Base-by-base conservation (phyloP, 257 asterid species). In the Catharanthus roseus region DNA sequence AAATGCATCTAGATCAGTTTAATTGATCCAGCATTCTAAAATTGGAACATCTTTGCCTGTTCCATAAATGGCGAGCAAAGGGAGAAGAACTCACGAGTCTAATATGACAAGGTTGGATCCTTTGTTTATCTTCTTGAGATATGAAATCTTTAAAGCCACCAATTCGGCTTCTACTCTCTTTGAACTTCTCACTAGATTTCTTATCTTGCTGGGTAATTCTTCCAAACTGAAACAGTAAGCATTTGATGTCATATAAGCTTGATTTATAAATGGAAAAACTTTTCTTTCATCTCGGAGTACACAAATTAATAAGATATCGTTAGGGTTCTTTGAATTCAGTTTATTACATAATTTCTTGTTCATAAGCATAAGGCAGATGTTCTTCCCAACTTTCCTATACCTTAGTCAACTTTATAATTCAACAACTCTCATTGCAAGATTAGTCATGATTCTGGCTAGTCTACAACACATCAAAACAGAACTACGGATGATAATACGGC, bases 151-250 rank as follows among this genome's bases (percentile, higher is more conserved):
- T 75, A 88, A 64, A 65, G 97, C 99, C 79, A 86, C 92, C 70
- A 95, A 62, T 77, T 95, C 96, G 66, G 96, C 96, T 87, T 88
- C 97, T 39, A 91, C 95, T 73, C 80, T 88, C 90, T 91, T 95
- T 72, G 77, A 83, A 76, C 53, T 91, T 82, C 84, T 86, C 67
- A 95, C 93, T 9, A 84, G 87, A 73, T 75, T 79, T 85, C 60
- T 86, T 73, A 91, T 72, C 87, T 87, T 89, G 85, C 85, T 87
- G 2, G 95, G 96, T 47, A 95, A 53, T 84, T 95, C 99, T 85
- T 95, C 97, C 80, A 91, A 84, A 70, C 99, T 95, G 89, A 67
- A 76, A 81, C 41, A 73, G 61, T 65, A 24, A 15, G 57, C 19
- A 36, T 67, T 47, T 50, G 23, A 70, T 58, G 42, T 58, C 31